Percentiles rank a stretch among this genome's conserved stretches.
Evolutionary conservation across 257 asterid species (phyloP).

Genomic region (Nicotiana tabacum): DNA sequence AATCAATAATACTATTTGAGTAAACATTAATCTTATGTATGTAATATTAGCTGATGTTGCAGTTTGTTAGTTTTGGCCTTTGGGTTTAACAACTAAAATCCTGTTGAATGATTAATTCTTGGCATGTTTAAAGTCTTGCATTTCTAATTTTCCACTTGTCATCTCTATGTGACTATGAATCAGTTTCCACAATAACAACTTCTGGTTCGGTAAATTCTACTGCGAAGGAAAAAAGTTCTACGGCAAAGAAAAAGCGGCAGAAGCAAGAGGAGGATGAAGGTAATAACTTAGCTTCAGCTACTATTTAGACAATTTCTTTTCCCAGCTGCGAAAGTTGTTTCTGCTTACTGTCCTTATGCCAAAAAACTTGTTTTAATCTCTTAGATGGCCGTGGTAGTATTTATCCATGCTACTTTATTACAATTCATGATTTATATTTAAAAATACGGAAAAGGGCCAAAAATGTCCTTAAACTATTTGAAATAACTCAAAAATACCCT

Average conservation of each 20-base stretch:
- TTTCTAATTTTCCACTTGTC: not conserved
- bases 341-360: not conserved
- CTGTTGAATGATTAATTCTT: not conserved
- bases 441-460: not conserved
- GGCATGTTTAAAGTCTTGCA: not conserved
- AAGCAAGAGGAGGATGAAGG: slow-evolving; percentile 73
- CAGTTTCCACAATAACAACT: slow-evolving; percentile 5
- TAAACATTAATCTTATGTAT: not conserved
- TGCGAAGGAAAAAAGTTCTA: slow-evolving; percentile 19
- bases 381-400: not conserved
- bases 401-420: not conserved
- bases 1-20: not conserved
- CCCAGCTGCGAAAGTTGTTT: not conserved
- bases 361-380: not conserved
- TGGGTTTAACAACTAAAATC: not conserved
- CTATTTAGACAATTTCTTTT: not conserved
- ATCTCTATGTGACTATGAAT: not conserved
- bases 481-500: too few species aligned
- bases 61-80: not conserved
- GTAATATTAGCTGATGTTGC: not conserved
- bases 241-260: slow-evolving; percentile 55
- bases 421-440: not conserved
- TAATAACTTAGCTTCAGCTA: slow-evolving; percentile 11
- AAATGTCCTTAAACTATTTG: too few species aligned
- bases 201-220: slow-evolving; percentile 11